Conservation (phyloP, 169 alveolate species). For the Plasmodium adleri region DNA sequence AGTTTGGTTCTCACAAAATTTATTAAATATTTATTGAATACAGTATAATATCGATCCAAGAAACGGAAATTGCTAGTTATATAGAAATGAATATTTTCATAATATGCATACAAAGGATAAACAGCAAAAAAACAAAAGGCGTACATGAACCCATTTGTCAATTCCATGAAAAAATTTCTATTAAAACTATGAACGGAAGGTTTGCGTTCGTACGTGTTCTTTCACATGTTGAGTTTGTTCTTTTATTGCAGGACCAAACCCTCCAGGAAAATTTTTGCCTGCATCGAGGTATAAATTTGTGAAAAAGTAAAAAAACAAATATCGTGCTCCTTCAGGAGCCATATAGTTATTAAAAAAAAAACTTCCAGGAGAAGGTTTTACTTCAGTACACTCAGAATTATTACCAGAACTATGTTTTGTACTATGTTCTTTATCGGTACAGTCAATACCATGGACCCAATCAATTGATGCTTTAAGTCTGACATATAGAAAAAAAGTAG, state of each 20-base stretch:
- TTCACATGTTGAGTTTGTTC: background rate
- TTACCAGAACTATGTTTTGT: no score
- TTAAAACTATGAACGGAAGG: background rate
- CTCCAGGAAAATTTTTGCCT: background rate
- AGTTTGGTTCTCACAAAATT: conserved; percentile 1
- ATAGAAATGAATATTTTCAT: no score
- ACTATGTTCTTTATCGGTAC: no score
- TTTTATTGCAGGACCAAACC: background rate
- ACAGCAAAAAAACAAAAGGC: no score
- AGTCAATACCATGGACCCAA: no score
- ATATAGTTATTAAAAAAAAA: no score
- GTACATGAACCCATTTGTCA: background rate
- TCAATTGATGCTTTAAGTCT: background rate
- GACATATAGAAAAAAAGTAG: background rate
- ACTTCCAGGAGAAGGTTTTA: no score
- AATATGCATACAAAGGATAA: no score
- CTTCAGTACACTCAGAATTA: no score
- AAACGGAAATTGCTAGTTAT: conserved; percentile 6
- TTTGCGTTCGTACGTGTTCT: background rate
- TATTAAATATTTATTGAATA: background rate
- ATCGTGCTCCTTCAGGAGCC: no score
- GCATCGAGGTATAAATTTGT: no score
- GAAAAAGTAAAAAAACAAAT: no score
- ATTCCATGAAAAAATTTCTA: background rate
- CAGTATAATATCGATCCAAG: conserved; percentile 2